Evolutionary conservation across 2,329 filamentous ascomycete species (phyloP).

Genomic region (Dryadomyces quercivorus): DNA sequence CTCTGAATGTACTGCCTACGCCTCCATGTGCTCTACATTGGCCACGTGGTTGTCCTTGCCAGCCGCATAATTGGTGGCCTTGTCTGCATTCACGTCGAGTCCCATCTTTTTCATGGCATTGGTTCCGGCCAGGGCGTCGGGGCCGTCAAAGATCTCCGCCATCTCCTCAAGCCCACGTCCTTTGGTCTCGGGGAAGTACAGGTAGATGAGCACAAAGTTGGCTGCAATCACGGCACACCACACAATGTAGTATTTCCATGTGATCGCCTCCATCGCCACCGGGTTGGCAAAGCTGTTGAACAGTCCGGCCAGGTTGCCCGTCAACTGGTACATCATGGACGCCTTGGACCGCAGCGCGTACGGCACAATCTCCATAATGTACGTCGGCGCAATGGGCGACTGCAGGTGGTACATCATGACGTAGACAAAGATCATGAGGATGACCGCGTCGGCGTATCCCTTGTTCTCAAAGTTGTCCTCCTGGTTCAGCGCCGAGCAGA

Average conservation of each 20-base stretch:
- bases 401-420: slow-evolving; percentile 25
- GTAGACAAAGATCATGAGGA: slow-evolving; percentile 23
- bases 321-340: slow-evolving; percentile 15
- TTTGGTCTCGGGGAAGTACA: slow-evolving; percentile 15
- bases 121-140: not conserved
- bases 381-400: slow-evolving; percentile 28
- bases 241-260: slow-evolving; percentile 26
- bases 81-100: not conserved
- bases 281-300: slow-evolving; percentile 31
- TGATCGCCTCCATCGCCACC: slow-evolving; percentile 20
- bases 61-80: not conserved
- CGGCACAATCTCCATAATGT: slow-evolving; percentile 31
- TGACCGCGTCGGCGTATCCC: slow-evolving; percentile 19
- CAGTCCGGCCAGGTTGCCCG: slow-evolving; percentile 13
- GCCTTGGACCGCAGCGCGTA: slow-evolving; percentile 24
- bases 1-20: too few species aligned
- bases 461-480: slow-evolving; percentile 15
- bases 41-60: not conserved
- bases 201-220: slow-evolving; percentile 12
- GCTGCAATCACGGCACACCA: slow-evolving; percentile 24
- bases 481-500: slow-evolving; percentile 13
- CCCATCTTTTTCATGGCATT: not conserved
- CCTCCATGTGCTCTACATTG: not conserved
- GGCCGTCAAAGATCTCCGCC: slow-evolving; percentile 8
- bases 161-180: slow-evolving; percentile 15